A percentile compares a stretch with the other conserved stretches of the same genome.
Evolutionary conservation across 495 filamentous ascomycete genomes (phyloP).

Genomic region (Symbiotaphrina buchneri): DNA sequence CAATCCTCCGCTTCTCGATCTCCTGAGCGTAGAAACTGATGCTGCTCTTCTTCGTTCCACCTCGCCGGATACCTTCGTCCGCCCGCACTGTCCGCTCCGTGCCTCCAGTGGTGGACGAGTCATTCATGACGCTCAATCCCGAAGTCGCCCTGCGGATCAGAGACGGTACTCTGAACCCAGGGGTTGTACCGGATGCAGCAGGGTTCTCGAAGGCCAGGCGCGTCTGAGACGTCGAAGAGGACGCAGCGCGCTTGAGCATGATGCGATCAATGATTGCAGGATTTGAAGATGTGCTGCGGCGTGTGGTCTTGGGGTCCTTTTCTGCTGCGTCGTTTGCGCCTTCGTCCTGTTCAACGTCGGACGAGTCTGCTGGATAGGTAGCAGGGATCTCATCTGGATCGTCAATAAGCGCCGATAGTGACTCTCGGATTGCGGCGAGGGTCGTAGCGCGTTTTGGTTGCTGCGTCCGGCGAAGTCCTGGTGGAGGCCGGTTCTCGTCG

Average conservation of each 20-base stretch:
- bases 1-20: too few relatives aligned
- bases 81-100: too few relatives aligned
- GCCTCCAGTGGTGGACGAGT: too few relatives aligned
- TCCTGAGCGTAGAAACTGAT: too few relatives aligned
- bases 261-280: constrained; percentile 59
- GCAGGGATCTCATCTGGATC: constrained; percentile 25
- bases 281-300: constrained; percentile 17
- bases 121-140: too few relatives aligned
- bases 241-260: constrained; percentile 43
- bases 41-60: too few relatives aligned
- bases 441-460: constrained; percentile 39
- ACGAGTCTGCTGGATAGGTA: constrained; percentile 19
- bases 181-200: too few relatives aligned
- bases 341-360: constrained; percentile 17
- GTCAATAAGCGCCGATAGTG: constrained; percentile 61
- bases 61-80: too few relatives aligned
- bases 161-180: too few relatives aligned
- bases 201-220: constrained; percentile 14
- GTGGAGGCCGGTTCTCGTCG: constrained; percentile 30
- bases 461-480: constrained; percentile 34
- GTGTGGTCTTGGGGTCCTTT: constrained; percentile 11
- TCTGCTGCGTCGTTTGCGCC: constrained; percentile 16
- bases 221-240: constrained; percentile 21
- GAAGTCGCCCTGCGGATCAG: too few relatives aligned
- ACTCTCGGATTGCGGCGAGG: constrained; percentile 58